Conservation (phyloP, 2,329 filamentous ascomycete genomes). For the Aspergillus sp. region DNA sequence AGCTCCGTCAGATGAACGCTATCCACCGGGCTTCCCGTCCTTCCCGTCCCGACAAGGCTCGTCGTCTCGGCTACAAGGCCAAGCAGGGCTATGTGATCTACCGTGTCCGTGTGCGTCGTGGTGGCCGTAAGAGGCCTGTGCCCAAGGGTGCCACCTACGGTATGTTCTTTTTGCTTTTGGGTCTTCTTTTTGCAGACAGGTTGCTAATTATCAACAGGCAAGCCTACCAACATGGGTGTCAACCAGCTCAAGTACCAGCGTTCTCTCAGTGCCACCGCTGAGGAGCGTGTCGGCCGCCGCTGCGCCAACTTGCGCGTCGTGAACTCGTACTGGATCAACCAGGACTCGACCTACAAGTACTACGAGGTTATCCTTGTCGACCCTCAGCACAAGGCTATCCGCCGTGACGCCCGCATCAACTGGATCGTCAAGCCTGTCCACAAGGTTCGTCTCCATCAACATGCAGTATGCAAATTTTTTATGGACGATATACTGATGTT, state of each 20-base stretch:
- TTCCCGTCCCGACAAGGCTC: slow-evolving; percentile 98
- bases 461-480: not conserved
- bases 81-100: slow-evolving; percentile 99
- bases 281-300: slow-evolving; percentile 99
- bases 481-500: slow-evolving; percentile 13
- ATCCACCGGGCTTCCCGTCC: slow-evolving; percentile 98
- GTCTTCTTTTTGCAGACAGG: too few species aligned
- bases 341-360: slow-evolving; percentile 99
- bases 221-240: slow-evolving; percentile 99
- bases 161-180: slow-evolving; percentile 42
- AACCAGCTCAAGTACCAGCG: slow-evolving; percentile 99
- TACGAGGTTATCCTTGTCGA: slow-evolving; percentile 99
- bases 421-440: slow-evolving; percentile 99
- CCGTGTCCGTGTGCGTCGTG: slow-evolving; percentile 94
- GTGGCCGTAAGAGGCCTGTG: slow-evolving; percentile 94
- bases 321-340: slow-evolving; percentile 99
- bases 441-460: slow-evolving; percentile 51
- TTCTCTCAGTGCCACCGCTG: slow-evolving; percentile 92
- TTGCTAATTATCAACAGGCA: slow-evolving; percentile 55
- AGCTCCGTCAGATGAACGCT: slow-evolving; percentile 99
- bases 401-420: slow-evolving; percentile 98
- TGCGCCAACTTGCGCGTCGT: slow-evolving; percentile 98
- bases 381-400: slow-evolving; percentile 99
- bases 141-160: slow-evolving; percentile 98
- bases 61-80: slow-evolving; percentile 99